Evolutionary conservation across 768 basidiomycete genomes (phyloP).

Genomic region (Candolleomyces efflorescens): DNA sequence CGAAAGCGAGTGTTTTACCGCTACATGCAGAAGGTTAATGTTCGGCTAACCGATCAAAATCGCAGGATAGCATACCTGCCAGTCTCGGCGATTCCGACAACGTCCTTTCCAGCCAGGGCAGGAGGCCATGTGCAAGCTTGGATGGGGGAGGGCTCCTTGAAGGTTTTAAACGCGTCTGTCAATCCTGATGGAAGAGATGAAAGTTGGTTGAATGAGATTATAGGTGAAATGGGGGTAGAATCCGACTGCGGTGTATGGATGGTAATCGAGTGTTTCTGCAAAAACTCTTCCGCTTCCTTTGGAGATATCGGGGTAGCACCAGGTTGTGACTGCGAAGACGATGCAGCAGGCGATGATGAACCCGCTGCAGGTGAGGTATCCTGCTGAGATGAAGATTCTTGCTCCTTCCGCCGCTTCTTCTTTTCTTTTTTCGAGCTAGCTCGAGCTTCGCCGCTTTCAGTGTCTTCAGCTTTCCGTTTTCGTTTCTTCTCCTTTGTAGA

Average conservation of each 20-base stretch:
- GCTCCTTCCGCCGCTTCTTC: constrained; percentile 37
- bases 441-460: constrained; percentile 14
- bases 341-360: constrained; percentile 7
- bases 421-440: constrained; percentile 38
- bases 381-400: constrained; percentile 5
- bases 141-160: constrained; percentile 90
- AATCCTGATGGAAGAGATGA: constrained; percentile 54
- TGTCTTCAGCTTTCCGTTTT: constrained; percentile 30
- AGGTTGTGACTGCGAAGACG: constrained; percentile 12
- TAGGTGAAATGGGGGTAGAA: constrained; percentile 49
- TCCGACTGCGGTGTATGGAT: constrained; percentile 47
- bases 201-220: constrained; percentile 73
- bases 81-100: constrained; percentile 95
- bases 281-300: constrained; percentile 55
- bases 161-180: constrained; percentile 57
- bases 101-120: constrained; percentile 75
- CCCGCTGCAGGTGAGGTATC: constrained; percentile 15
- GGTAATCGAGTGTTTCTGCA: constrained; percentile 68
- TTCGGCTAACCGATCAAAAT: neutral
- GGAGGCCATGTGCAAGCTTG: constrained; percentile 96
- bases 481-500: constrained; percentile 36
- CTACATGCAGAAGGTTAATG: constrained; percentile 30
- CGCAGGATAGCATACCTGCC: constrained; percentile 52
- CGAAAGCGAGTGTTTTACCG: constrained; percentile 96
- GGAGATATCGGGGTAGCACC: constrained; percentile 22